Conservation (phyloP, 768 basidiomycete species). For the Lentinus brumalis region DNA sequence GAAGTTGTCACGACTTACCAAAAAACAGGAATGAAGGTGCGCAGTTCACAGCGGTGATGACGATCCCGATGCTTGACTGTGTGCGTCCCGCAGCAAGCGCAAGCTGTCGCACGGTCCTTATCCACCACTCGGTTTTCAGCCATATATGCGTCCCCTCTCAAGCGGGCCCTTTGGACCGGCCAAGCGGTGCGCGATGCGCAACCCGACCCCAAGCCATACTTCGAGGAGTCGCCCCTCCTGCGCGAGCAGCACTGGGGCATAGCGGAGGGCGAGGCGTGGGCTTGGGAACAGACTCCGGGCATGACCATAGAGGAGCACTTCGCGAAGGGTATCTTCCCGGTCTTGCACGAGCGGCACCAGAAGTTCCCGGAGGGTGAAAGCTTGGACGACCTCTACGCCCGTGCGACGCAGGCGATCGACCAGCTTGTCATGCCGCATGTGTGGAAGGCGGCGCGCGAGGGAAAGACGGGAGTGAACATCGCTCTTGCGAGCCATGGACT, state of each 20-base stretch:
- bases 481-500: conserved; percentile 78
- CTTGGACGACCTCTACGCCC: conserved; percentile 56
- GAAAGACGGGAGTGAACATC: conserved; percentile 48
- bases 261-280: conserved; percentile 65
- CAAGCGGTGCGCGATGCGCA: conserved; percentile 54
- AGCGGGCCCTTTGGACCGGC: conserved; percentile 66
- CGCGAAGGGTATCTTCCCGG: conserved; percentile 55
- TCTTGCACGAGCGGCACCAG: conserved; percentile 44
- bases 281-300: conserved; percentile 24
- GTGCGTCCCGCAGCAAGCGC: conserved; percentile 29
- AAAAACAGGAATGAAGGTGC: conserved; percentile 36
- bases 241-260: conserved; percentile 72
- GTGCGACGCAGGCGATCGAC: conserved; percentile 55
- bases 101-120: conserved; percentile 55
- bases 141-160: conserved; percentile 68
- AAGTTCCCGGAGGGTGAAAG: conserved; percentile 76
- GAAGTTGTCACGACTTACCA: neutral
- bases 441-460: conserved; percentile 41
- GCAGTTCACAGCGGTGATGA: neutral
- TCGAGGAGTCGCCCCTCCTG: conserved; percentile 52
- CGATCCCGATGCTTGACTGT: neutral
- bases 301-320: conserved; percentile 46
- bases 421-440: conserved; percentile 60
- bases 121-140: conserved; percentile 48
- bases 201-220: conserved; percentile 44